Percentiles rank a stretch among this genome's conserved stretches.
Evolutionary conservation across 139 green algal genomes (phyloP).

Genomic region (Diplosphaera chodatii): DNA sequence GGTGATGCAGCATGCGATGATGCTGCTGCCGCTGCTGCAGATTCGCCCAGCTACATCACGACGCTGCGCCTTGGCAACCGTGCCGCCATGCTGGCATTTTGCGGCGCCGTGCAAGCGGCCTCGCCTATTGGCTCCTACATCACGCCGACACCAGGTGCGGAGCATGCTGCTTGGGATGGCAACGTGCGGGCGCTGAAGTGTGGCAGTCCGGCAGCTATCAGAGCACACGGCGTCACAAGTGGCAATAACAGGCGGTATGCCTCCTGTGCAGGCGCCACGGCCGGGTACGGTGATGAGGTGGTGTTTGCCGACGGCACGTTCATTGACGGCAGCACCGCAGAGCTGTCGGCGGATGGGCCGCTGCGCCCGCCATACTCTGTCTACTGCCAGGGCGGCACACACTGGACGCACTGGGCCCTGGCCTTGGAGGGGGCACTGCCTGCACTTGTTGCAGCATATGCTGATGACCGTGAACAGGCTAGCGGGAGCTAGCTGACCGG

Average conservation of each 20-base stretch:
- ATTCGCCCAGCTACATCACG: slow-evolving; percentile 76
- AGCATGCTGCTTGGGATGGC: too few species aligned
- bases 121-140: slow-evolving; percentile 89
- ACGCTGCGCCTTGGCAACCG: slow-evolving; percentile 66
- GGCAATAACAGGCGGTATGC: too few species aligned
- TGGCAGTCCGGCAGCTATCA: too few species aligned
- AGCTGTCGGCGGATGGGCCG: slow-evolving; percentile 88
- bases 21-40: too few species aligned
- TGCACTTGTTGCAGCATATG: slow-evolving; percentile 6
- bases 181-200: too few species aligned
- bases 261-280: slow-evolving; percentile 58
- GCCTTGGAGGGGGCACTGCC: slow-evolving; percentile 29
- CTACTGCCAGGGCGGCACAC: slow-evolving; percentile 85
- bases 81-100: slow-evolving; percentile 78
- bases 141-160: slow-evolving; percentile 68
- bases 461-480: not conserved
- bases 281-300: slow-evolving; percentile 87
- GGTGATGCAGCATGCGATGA: too few species aligned
- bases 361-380: slow-evolving; percentile 83
- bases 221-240: too few species aligned
- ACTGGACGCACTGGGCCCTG: slow-evolving; percentile 86
- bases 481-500: too few species aligned
- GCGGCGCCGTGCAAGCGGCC: slow-evolving; percentile 66
- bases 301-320: slow-evolving; percentile 96
- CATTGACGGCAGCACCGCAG: slow-evolving; percentile 86